Base-by-base conservation (phyloP, 345 rosid species). In the Salix purpurea region DNA sequence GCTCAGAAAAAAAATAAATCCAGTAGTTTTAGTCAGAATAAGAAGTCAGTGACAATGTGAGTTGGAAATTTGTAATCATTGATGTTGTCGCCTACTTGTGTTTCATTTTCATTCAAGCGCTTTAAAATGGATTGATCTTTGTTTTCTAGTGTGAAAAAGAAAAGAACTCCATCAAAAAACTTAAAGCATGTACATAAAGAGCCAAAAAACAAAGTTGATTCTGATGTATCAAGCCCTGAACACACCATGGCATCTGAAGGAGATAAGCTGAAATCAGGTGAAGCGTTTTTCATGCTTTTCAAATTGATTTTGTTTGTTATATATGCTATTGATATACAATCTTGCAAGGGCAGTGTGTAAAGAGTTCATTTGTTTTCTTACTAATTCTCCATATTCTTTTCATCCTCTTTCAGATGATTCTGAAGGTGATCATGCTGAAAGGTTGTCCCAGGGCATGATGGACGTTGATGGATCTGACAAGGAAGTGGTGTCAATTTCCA, bases 121-220 rank as follows among this genome's bases (percentile, higher is more conserved):
- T 72, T 66, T 61, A n/a, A 73, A 56, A 58, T 78, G 44, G 36
- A 66, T 78, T 68, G 67, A 39, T 64, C 18, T 58, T 82, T 78
- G 62, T 42, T 69, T 70, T 68, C 19, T 60, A 96, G 98, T 77
- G 86, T 83, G 52, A 92, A 91, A 84, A 87, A 91, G 65, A 91
- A 87, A 89, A 89, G 97, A 88, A 96, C 95, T 64, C 96, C 97
- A 48, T 93, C 88, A 91, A 93, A 89, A 79, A 83, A 81, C 79
- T 23, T 80, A 28, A 91, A 80, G 80, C 85, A 28, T 30, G 48
- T 67, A 58, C 78, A 75, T 60, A 82, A 82, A 82, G 87, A 84
- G 66, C 76, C 75, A 7, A 87, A 88, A 74, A 80, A 83, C 37
- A 81, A 80, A 78, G 89, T 73, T 81, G 84, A 83, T 65, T 62